These are phyloP conservation scores for Diaporthe sp. DNA, from an alignment of 2,329 filamentous ascomycete species.

Conservation along the genomic window DNA sequence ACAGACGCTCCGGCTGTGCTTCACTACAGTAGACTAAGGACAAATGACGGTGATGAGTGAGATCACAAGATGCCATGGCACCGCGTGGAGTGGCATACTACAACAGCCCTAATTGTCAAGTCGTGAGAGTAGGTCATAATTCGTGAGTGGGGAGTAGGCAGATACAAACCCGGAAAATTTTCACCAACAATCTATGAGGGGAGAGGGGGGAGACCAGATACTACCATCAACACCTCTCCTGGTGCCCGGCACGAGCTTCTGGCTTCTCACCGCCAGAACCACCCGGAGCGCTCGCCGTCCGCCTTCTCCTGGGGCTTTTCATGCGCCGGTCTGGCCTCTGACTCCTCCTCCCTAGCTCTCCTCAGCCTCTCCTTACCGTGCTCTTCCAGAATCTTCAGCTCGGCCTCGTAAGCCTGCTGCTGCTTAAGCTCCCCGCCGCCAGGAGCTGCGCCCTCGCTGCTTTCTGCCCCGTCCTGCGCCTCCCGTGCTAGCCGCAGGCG, in stretches of 20 bases:
- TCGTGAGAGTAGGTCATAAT: not conserved
- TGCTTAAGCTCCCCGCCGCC: too few species aligned
- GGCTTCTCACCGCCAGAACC: slow-evolving; percentile 20
- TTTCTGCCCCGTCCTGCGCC: not conserved
- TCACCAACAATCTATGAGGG: slow-evolving; percentile 2
- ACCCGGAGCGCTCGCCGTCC: not conserved
- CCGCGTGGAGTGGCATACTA: not conserved
- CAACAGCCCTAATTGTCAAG: not conserved
- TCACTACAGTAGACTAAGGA: not conserved
- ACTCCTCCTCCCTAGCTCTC: not conserved
- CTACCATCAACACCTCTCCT: not conserved
- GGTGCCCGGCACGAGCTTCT: not conserved
- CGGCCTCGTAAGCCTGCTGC: not conserved
- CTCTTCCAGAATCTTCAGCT: not conserved
- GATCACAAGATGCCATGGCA: not conserved
- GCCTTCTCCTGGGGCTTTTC: not conserved
- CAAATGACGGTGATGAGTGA: not conserved
- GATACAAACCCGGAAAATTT: not conserved
- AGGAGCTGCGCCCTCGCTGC: not conserved
- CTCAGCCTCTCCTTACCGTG: not conserved
- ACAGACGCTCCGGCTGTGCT: not conserved
- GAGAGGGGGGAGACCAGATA: not conserved
- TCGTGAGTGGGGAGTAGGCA: not conserved
- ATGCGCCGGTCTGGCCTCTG: not conserved
- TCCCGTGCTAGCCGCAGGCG: not conserved